Evolutionary conservation across 164 flowering plant species (phyloP).

Genomic region (Paratinospora sagittata): DNA sequence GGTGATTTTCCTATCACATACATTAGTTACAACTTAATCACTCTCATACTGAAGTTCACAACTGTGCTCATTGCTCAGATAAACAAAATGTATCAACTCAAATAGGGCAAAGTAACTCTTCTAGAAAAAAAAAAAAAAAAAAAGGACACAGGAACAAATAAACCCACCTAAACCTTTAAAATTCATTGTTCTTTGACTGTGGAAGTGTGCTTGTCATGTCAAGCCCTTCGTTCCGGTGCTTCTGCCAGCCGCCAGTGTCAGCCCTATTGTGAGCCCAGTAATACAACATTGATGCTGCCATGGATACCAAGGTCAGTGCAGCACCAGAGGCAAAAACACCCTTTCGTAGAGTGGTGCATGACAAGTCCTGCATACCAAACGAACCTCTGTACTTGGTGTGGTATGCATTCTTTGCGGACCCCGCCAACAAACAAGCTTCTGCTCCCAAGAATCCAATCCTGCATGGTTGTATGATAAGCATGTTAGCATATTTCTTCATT

Average conservation of each 20-base stretch:
- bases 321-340: constrained; percentile 94
- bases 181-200: constrained; percentile 6
- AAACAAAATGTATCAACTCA: neutral
- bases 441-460: constrained; percentile 75
- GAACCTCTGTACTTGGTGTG: constrained; percentile 72
- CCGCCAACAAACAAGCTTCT: constrained; percentile 79
- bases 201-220: constrained; percentile 38
- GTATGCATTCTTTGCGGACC: constrained; percentile 84
- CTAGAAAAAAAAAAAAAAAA: too few species aligned
- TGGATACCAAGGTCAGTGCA: constrained; percentile 52
- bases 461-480: neutral
- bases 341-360: constrained; percentile 75
- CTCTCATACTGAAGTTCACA: neutral
- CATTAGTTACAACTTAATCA: neutral
- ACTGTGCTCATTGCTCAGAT: neutral
- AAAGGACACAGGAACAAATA: too few species aligned
- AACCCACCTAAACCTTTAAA: neutral
- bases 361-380: constrained; percentile 32
- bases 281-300: constrained; percentile 46
- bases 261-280: constrained; percentile 64
- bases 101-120: neutral
- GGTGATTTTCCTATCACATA: neutral
- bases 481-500: neutral
- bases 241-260: constrained; percentile 79
- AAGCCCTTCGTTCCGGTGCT: constrained; percentile 59